These are phyloP conservation scores for Penicillium cinerascens DNA, from an alignment of 495 filamentous ascomycete species.

Conservation along the genomic window DNA sequence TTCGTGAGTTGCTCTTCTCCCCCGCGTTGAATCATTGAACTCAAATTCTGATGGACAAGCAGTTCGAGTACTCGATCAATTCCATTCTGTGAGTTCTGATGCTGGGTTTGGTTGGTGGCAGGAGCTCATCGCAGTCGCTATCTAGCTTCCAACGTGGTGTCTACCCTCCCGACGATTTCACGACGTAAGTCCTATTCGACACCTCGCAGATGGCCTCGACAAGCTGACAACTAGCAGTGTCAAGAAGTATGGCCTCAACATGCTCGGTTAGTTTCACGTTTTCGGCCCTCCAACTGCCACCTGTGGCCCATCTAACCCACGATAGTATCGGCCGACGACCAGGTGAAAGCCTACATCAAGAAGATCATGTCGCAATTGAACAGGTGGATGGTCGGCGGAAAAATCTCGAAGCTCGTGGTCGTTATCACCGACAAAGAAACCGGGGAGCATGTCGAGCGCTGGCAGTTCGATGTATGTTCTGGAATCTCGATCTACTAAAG, in stretches of 20 bases:
- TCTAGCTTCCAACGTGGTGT: constrained; percentile 88
- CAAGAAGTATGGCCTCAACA: constrained; percentile 99
- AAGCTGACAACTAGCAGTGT: constrained; percentile 49
- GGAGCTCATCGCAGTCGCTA: constrained; percentile 9
- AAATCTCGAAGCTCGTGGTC: constrained; percentile 93
- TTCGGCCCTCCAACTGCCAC: not conserved
- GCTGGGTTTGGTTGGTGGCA: not conserved
- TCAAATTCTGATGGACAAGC: constrained; percentile 16
- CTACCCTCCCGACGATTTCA: constrained; percentile 97
- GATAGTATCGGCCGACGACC: constrained; percentile 85
- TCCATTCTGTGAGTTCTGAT: constrained; percentile 65
- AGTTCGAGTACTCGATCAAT: constrained; percentile 97
- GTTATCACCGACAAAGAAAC: constrained; percentile 96
- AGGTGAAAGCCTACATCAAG: constrained; percentile 98
- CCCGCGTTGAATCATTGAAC: not conserved
- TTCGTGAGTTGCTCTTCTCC: constrained; percentile 63
- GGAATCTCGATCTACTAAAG: not conserved
- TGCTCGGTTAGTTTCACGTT: constrained; percentile 62
- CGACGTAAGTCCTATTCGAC: constrained; percentile 56
- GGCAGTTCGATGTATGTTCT: constrained; percentile 87
- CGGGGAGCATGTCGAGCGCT: constrained; percentile 90
- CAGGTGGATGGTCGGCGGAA: constrained; percentile 93
- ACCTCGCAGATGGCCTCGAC: not conserved
- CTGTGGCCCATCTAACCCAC: constrained; percentile 10
- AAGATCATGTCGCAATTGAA: constrained; percentile 96